Conservation (phyloP, 495 filamentous ascomycete genomes). For the Talaromyces trachyspermus region DNA sequence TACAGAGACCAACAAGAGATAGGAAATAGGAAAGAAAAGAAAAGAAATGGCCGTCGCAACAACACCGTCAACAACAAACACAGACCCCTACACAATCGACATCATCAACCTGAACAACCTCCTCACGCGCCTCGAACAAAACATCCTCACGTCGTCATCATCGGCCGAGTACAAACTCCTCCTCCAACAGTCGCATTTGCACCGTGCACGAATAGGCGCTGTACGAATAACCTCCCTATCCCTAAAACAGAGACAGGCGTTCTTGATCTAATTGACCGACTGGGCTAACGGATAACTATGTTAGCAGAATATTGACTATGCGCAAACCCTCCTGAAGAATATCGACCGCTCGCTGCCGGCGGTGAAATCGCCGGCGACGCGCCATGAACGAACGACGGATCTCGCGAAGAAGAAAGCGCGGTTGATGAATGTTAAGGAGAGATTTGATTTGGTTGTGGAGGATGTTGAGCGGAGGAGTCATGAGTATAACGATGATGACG, state of each 20-base stretch:
- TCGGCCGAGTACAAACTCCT: constrained; percentile 44
- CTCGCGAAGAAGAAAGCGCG: constrained; percentile 57
- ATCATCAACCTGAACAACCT: constrained; percentile 61
- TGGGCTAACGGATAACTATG: neutral
- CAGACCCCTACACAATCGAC: constrained; percentile 18
- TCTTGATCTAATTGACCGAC: too few relatives aligned
- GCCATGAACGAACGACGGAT: constrained; percentile 59
- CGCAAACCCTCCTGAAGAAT: constrained; percentile 62
- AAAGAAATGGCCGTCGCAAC: neutral
- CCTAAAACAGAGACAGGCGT: too few relatives aligned
- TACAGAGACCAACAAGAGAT: neutral
- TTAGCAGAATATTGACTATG: constrained; percentile 69
- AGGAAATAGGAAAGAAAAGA: neutral
- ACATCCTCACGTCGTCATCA: constrained; percentile 57
- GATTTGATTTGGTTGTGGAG: constrained; percentile 9
- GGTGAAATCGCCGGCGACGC: constrained; percentile 56
- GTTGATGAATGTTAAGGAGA: constrained; percentile 19
- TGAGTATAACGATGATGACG: constrained; percentile 4
- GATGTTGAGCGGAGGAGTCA: constrained; percentile 14
- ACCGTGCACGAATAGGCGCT: constrained; percentile 58
- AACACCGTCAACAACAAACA: neutral
- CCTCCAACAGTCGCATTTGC: constrained; percentile 57
- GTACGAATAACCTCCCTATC: too few relatives aligned
- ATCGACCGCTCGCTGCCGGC: constrained; percentile 66
- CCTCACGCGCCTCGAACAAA: constrained; percentile 65